Conservation (phyloP, 495 filamentous ascomycete species). For the Paragyromitra xinjiangensis region DNA sequence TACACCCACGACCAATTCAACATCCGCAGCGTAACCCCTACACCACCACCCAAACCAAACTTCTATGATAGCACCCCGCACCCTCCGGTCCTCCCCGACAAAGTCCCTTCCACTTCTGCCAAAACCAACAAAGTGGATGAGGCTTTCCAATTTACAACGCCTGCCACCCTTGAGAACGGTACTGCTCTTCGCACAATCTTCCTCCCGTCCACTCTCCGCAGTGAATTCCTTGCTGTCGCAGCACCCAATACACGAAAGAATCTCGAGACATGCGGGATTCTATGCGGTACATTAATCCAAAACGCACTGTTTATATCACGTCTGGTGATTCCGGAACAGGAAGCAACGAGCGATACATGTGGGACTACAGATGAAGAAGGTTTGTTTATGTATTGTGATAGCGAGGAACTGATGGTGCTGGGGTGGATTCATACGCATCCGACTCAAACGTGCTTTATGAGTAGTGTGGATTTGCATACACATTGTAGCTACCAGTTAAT, state of each 20-base stretch:
- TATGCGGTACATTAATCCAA: constrained; percentile 88
- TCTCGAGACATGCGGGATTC: constrained; percentile 91
- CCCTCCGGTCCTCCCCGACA: constrained; percentile 57
- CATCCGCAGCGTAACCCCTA: constrained; percentile 57
- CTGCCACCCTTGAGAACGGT: constrained; percentile 88
- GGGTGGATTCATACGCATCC: constrained; percentile 99
- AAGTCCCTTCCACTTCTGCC: constrained; percentile 61
- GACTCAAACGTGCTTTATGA: constrained; percentile 97
- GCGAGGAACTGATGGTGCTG: constrained; percentile 83
- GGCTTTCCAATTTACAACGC: constrained; percentile 79
- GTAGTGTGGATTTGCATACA: constrained; percentile 89
- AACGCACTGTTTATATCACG: constrained; percentile 91
- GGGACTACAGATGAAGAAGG: constrained; percentile 85
- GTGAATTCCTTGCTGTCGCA: constrained; percentile 75
- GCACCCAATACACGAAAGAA: constrained; percentile 77
- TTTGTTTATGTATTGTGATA: constrained; percentile 86
- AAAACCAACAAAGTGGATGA: constrained; percentile 52
- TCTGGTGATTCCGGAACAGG: constrained; percentile 90
- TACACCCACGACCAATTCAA: constrained; percentile 30
- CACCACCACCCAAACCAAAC: constrained; percentile 63
- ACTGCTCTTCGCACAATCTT: constrained; percentile 86
- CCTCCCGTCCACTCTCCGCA: constrained; percentile 77
- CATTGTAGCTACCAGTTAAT: constrained; percentile 92
- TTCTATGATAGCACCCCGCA: constrained; percentile 60
- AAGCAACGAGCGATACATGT: constrained; percentile 88